These are phyloP conservation scores for Graphium sp. DNA, from an alignment of 2,329 filamentous ascomycete genomes.

Conservation along the genomic window DNA sequence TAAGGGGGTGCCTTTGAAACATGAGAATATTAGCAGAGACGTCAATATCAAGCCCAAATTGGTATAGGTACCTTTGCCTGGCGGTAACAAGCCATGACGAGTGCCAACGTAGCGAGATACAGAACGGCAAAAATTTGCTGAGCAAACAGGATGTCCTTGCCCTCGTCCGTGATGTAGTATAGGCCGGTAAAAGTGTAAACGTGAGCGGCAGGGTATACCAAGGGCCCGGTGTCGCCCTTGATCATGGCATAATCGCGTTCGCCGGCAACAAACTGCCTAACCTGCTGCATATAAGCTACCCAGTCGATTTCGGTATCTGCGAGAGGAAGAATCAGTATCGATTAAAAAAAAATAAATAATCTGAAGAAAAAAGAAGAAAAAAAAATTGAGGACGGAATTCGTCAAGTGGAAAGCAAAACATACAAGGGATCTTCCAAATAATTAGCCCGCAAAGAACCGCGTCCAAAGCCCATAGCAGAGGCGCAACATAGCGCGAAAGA, in stretches of 20 bases:
- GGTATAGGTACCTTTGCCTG: constrained; percentile 40
- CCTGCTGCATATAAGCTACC: constrained; percentile 91
- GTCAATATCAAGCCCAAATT: neutral
- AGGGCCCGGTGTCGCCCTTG: constrained; percentile 72
- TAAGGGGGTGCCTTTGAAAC: constrained; percentile 57
- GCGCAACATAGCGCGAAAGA: constrained; percentile 32
- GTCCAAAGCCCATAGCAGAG: constrained; percentile 53
- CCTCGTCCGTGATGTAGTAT: constrained; percentile 61
- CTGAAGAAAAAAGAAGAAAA: neutral
- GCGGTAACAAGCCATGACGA: constrained; percentile 74
- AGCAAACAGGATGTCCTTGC: constrained; percentile 60
- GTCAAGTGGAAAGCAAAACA: no score
- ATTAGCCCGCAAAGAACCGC: constrained; percentile 55
- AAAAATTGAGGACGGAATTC: no score
- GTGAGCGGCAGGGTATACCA: constrained; percentile 90
- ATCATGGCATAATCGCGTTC: constrained; percentile 82
- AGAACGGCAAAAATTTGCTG: constrained; percentile 69
- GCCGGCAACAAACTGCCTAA: constrained; percentile 61
- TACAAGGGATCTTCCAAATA: constrained; percentile 73
- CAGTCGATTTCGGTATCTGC: constrained; percentile 95
- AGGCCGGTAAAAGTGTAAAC: constrained; percentile 78
- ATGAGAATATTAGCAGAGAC: constrained; percentile 5
- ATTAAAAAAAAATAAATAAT: neutral
- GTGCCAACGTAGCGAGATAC: constrained; percentile 57
- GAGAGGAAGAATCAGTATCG: constrained; percentile 2